Percentiles rank a stretch among this genome's conserved stretches.
Conservation (phyloP, 176 grass and related monocot genomes). For the Elymus sibiricus region DNA sequence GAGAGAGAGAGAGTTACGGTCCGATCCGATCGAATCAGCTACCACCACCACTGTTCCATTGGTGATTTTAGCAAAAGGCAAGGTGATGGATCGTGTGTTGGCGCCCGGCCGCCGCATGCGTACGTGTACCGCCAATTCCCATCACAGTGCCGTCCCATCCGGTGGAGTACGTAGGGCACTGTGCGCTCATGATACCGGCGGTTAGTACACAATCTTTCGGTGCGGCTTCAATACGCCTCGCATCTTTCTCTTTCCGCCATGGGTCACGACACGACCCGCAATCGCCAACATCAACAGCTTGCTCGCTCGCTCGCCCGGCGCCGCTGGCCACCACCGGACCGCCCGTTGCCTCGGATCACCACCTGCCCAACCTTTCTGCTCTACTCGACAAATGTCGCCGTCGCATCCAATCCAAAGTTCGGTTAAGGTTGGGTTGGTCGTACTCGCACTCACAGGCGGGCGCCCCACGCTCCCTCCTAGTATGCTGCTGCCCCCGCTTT, state of each 20-base stretch:
- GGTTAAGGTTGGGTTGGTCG: slow-evolving; percentile 2
- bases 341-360: background rate
- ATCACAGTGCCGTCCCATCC: background rate
- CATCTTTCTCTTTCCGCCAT: background rate
- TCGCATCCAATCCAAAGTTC: background rate
- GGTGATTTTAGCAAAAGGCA: background rate
- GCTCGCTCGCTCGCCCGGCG: background rate
- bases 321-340: background rate
- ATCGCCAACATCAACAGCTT: background rate
- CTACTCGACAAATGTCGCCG: slow-evolving; percentile 1
- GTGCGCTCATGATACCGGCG: background rate
- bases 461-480: background rate
- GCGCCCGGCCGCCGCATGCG: background rate
- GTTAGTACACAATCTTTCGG: slow-evolving; percentile 25
- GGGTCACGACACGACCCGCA: background rate
- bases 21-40: no score
- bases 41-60: no score
- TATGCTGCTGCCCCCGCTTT: background rate
- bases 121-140: background rate
- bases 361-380: background rate
- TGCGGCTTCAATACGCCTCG: background rate
- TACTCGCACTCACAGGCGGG: background rate
- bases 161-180: slow-evolving; percentile 12
- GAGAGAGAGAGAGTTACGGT: no score
- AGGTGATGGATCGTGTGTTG: background rate